Evolutionary conservation across 2,329 filamentous ascomycete species (phyloP).

Genomic region (Seiridium unicorne): DNA sequence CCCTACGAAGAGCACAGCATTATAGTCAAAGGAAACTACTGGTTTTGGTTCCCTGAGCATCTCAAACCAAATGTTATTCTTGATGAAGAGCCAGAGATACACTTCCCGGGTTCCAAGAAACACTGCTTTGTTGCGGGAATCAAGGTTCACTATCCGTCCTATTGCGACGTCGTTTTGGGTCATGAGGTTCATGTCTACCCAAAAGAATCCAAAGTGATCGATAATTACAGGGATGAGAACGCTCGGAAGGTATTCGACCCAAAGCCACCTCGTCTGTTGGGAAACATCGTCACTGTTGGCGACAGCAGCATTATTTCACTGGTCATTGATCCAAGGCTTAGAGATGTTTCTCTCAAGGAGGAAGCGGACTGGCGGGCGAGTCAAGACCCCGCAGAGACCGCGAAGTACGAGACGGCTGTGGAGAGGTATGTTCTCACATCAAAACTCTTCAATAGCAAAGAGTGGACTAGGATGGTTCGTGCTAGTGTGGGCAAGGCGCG

Average conservation of each 20-base stretch:
- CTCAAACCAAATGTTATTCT: background rate
- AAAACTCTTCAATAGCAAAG: background rate
- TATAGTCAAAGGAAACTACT: background rate
- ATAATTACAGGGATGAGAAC: background rate
- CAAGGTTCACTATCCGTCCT: background rate
- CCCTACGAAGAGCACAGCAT: background rate
- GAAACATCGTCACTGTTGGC: background rate
- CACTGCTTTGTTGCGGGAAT: background rate
- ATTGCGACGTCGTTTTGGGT: background rate
- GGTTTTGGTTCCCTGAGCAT: background rate
- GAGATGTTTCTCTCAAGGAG: background rate
- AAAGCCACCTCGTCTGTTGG: background rate
- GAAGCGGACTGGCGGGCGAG: background rate
- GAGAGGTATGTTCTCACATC: background rate
- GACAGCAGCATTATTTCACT: background rate
- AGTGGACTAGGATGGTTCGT: background rate
- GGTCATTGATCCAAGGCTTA: background rate
- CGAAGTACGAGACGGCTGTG: background rate
- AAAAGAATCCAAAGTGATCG: background rate
- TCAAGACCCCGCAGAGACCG: background rate
- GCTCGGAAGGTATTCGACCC: background rate
- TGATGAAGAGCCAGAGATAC: background rate
- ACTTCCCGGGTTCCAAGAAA: background rate
- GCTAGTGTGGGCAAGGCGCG: background rate
- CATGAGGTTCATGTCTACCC: background rate